A percentile compares a stretch with the other conserved stretches of the same genome.
These are phyloP conservation scores for Boechera divaricarpa DNA, from an alignment of 345 rosid species.

Conservation along the genomic window DNA sequence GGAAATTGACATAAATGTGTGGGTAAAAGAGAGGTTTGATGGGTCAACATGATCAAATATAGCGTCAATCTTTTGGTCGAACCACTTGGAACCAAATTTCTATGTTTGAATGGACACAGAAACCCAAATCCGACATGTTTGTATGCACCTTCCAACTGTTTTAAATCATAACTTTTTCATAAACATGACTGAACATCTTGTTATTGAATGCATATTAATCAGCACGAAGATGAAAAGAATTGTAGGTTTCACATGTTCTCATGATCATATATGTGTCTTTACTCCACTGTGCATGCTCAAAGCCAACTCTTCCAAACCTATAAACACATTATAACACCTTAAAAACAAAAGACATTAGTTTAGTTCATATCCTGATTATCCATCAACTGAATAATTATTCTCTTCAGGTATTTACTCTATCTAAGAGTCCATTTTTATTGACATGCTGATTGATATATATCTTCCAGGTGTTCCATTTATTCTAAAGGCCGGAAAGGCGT, in stretches of 20 bases:
- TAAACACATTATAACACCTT: neutral
- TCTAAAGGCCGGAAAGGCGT: slow-evolving; percentile 92
- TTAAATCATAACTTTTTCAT: neutral
- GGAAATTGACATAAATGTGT: neutral
- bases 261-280: neutral
- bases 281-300: neutral
- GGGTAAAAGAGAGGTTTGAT: neutral
- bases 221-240: neutral
- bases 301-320: neutral
- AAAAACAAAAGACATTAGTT: neutral
- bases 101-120: slow-evolving; percentile 14
- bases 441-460: slow-evolving; percentile 30
- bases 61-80: neutral
- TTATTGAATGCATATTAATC: neutral
- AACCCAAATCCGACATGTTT: neutral
- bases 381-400: neutral
- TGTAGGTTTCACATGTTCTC: neutral
- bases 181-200: neutral
- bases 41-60: neutral
- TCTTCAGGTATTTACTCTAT: neutral
- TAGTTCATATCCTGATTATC: neutral
- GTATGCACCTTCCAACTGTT: neutral
- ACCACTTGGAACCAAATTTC: neutral
- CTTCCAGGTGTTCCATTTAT: slow-evolving; percentile 87
- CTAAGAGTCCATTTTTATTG: neutral